Evolutionary conservation across 208 protist genomes (phyloP), one percentile per base, ranked within the genome.

Genomic region (Borovskyia barvae): DNA sequence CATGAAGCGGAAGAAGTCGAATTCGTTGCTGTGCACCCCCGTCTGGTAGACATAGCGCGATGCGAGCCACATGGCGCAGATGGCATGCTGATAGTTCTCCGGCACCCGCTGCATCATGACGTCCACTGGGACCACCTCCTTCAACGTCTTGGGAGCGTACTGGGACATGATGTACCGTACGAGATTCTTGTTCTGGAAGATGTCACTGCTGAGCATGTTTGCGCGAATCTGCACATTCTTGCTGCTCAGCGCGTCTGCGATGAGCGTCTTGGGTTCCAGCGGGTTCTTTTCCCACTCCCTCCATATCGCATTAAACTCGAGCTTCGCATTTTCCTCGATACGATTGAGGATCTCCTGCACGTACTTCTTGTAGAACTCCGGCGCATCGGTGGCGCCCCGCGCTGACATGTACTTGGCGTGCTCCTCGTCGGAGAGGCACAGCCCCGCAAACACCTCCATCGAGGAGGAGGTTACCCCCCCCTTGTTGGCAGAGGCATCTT

Each of bases 381-480:
- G 89, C 17, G 78, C 76, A 3, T 82, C 55, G 2, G 58, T 62
- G 39, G 60, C 69, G 47, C 76, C 77, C 53, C 87, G 76, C 41
- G 75, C 85, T 53, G 74, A 93, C 91, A 98, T 97, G 74, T 93
- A 75, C 73, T 89, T 84, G 33, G 72, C 72, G 64, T 93, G 87
- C 68, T 97, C 87, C 58, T 92, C 86, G 51, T 98, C 97, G 2
- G 74, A 86, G n/a, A 98, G 75, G n/a, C 90, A 76, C 6, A 99
- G 79, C 1, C 92, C 96, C 0, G 95, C 87, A 28, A 97, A 85
- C 9, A 99, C 95, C 74, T 99, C 97, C n/a, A 98, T 78, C 19
- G 96, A 98, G 11, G 97, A 99, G 6, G 90, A 97, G 0, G 96
- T 99, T 7, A 99, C 97, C 54, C 97, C 97, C 50, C 97, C 96